Percentiles rank a stretch among this genome's conserved stretches.
These are phyloP conservation scores for Solioccasus polychromus DNA, from an alignment of 768 basidiomycete genomes.

Conservation along the genomic window DNA sequence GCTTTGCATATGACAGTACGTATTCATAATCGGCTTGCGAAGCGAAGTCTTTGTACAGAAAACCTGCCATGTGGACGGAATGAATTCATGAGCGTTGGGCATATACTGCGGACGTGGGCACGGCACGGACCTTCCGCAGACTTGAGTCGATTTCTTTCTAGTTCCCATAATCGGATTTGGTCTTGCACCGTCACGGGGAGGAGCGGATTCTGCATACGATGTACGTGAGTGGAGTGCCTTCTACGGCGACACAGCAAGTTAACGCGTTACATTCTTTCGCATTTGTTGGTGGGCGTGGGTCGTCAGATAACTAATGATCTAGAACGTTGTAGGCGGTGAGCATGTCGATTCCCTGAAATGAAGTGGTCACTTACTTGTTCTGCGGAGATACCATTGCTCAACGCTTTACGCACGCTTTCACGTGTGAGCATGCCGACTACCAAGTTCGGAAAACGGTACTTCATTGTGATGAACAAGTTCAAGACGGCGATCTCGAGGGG, in stretches of 20 bases:
- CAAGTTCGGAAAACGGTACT: constrained; percentile 93
- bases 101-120: constrained; percentile 7
- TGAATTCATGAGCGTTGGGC: constrained; percentile 6
- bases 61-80: constrained; percentile 48
- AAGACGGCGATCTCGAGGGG: constrained; percentile 94
- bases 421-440: constrained; percentile 95
- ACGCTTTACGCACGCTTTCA: constrained; percentile 91
- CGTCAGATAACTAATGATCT: constrained; percentile 95
- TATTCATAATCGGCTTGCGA: constrained; percentile 86
- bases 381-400: constrained; percentile 93
- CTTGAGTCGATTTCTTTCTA: constrained; percentile 89
- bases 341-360: constrained; percentile 8
- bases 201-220: constrained; percentile 68
- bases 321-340: constrained; percentile 16
- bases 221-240: constrained; percentile 12
- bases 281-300: constrained; percentile 98
- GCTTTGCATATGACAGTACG: constrained; percentile 80
- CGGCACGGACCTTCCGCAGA: constrained; percentile 72
- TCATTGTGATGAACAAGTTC: constrained; percentile 88
- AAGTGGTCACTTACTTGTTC: constrained; percentile 67
- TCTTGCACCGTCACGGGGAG: constrained; percentile 97
- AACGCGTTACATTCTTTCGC: constrained; percentile 75
- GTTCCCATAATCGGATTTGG: constrained; percentile 96
- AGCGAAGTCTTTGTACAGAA: constrained; percentile 84
- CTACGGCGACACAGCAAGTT: constrained; percentile 7